phyloP scores from a whole-genome alignment of 73 alveolate species.

The Paramecium octaurelia region DNA sequence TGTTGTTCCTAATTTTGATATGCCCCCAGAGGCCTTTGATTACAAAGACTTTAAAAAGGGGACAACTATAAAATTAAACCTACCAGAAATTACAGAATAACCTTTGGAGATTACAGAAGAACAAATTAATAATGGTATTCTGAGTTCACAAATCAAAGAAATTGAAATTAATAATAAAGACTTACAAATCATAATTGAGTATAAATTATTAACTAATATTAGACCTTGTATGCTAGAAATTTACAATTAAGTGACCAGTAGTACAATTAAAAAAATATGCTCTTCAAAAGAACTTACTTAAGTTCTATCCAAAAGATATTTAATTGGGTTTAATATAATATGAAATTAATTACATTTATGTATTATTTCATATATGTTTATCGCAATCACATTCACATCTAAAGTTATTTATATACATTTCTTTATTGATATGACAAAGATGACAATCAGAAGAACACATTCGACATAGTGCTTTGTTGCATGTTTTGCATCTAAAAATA shows the following conservation, averaged over 20 bases:
- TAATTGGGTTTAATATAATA: not conserved
- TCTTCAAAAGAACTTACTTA: not conserved
- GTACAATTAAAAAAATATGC: not conserved
- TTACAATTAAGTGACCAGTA: not conserved
- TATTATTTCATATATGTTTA: not conserved
- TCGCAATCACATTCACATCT: constrained; percentile 22
- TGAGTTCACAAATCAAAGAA: not conserved
- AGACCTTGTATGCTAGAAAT: not conserved
- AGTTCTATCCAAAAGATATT: not conserved
- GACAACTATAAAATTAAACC: not conserved
- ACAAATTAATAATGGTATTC: not conserved
- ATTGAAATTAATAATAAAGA: constrained; percentile 14
- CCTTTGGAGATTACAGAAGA: not conserved
- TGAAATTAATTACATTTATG: not conserved
- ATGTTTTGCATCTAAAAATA: not conserved
- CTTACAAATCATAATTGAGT: not conserved
- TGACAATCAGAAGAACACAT: not conserved
- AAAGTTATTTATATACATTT: constrained; percentile 9
- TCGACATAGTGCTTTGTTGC: not conserved
- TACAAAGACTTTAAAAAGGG: not conserved
- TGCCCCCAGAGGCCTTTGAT: constrained; percentile 4
- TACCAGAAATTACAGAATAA: not conserved
- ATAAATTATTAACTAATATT: not conserved
- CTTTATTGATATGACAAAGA: not conserved
- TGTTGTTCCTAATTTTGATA: not conserved